These are phyloP conservation scores for Syzygium grande DNA, from an alignment of 345 rosid genomes.

Conservation along the genomic window DNA sequence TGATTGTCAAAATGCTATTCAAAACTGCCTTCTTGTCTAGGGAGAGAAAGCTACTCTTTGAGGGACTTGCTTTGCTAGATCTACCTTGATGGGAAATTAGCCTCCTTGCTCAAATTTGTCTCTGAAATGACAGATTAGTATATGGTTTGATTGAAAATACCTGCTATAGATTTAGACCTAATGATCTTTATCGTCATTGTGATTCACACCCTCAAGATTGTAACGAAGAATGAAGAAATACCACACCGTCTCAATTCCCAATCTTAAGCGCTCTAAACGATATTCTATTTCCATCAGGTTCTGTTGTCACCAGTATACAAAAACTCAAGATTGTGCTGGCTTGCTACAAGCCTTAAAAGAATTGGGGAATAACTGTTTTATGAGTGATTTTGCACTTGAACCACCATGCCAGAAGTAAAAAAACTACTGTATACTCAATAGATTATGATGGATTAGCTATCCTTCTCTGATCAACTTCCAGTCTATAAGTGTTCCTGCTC, in stretches of 20 bases:
- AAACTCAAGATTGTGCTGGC: background rate
- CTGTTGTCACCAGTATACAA: background rate
- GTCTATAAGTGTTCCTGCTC: background rate
- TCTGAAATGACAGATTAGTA: background rate
- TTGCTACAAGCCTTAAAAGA: background rate
- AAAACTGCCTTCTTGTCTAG: background rate
- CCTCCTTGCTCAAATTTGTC: background rate
- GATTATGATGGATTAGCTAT: background rate
- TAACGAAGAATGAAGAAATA: background rate
- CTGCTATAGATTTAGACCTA: background rate
- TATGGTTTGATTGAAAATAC: background rate
- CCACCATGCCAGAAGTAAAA: background rate
- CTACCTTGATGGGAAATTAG: background rate
- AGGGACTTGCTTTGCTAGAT: background rate
- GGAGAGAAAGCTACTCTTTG: background rate
- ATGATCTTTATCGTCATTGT: background rate
- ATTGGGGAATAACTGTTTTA: background rate
- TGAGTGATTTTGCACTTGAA: background rate
- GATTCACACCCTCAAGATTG: background rate
- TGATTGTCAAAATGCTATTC: background rate
- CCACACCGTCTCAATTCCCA: background rate
- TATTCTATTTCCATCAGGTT: background rate
- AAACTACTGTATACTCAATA: background rate
- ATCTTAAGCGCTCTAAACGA: background rate
- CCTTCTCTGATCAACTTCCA: background rate